Conservation (phyloP, 1,284 basidiomycete genomes). For the Puccinia hordei region DNA sequence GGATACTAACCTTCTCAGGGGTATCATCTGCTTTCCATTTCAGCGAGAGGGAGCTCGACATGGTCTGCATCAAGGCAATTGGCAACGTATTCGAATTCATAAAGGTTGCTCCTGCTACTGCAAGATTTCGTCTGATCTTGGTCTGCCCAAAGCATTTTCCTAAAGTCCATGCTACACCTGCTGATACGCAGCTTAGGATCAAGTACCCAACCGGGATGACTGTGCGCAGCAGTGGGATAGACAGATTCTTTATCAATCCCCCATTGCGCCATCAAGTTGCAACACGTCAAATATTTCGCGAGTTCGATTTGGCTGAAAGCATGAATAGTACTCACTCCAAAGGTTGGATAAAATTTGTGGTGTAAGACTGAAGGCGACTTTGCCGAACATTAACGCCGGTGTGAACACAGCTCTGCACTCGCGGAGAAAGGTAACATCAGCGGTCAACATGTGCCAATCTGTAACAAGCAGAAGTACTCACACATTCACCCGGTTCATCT, state of each 20-base stretch:
- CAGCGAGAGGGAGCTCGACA: conserved; percentile 59
- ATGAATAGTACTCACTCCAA: conserved; percentile 53
- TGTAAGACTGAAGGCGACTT: conserved; percentile 61
- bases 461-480: not conserved
- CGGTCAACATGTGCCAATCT: conserved; percentile 48
- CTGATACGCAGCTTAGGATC: conserved; percentile 59
- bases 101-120: conserved; percentile 55
- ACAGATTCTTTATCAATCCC: not conserved
- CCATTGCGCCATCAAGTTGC: not conserved
- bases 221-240: not conserved
- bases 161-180: conserved; percentile 57
- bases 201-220: conserved; percentile 61
- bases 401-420: conserved; percentile 56
- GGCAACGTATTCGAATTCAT: conserved; percentile 59
- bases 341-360: conserved; percentile 60
- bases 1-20: conserved; percentile 50
- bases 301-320: not conserved
- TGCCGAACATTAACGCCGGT: conserved; percentile 60
- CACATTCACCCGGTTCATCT: conserved; percentile 41
- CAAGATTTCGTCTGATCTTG: conserved; percentile 60
- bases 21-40: conserved; percentile 56
- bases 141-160: conserved; percentile 58
- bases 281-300: not conserved
- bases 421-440: conserved; percentile 51
- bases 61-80: conserved; percentile 61